phyloP scores from a whole-genome alignment of 2,329 filamentous ascomycete species.

The Dactylonectria macrodidyma region DNA sequence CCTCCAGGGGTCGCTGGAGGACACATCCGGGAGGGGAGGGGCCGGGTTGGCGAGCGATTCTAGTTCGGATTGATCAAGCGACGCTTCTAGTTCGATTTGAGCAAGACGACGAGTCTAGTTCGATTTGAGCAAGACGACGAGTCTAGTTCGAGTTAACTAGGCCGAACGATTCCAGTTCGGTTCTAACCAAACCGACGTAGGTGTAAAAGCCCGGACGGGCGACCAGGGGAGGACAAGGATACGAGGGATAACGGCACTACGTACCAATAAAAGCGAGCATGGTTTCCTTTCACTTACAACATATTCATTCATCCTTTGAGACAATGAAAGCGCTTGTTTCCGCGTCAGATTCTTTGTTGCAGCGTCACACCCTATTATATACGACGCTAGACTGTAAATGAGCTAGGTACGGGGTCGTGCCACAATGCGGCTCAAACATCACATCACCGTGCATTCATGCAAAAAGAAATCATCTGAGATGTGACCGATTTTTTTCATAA shows the following conservation, averaged over 20 bases:
- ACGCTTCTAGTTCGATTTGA: no score
- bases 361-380: background rate
- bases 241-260: slow-evolving; percentile 27
- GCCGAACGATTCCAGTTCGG: no score
- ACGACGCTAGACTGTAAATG: background rate
- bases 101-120: background rate
- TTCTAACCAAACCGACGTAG: background rate
- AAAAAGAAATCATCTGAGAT: background rate
- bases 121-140: slow-evolving; percentile 15
- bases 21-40: slow-evolving; percentile 45
- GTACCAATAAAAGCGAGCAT: background rate
- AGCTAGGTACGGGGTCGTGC: background rate
- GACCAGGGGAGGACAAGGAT: background rate
- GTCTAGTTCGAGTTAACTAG: slow-evolving; percentile 42
- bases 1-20: slow-evolving; percentile 42
- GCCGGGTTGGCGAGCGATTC: slow-evolving; percentile 47
- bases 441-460: background rate
- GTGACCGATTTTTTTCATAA: background rate
- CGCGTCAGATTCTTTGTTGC: background rate
- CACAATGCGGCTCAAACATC: background rate
- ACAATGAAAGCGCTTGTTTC: background rate
- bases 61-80: slow-evolving; percentile 38
- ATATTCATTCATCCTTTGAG: background rate
- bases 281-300: background rate
- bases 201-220: background rate